Conservation (phyloP, 192 early-diverging fungal genomes). For the Coemansia sp. region DNA sequence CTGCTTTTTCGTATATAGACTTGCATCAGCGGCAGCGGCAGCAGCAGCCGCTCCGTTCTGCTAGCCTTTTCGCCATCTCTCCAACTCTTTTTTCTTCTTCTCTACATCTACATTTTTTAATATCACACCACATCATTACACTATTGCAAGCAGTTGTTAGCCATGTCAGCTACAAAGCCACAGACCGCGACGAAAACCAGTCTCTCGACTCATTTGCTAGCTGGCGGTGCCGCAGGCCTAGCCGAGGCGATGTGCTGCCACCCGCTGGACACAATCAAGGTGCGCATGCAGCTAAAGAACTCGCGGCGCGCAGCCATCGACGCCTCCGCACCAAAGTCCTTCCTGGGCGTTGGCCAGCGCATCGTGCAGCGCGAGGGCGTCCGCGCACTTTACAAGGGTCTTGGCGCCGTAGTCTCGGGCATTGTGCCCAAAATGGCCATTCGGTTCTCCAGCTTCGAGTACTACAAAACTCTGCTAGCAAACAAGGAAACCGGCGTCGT, state of each 20-base stretch:
- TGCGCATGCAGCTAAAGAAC: constrained; percentile 91
- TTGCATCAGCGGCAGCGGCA: too few relatives aligned
- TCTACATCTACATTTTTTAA: background rate
- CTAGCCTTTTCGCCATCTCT: background rate
- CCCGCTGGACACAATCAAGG: constrained; percentile 98
- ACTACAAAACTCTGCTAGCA: constrained; percentile 84
- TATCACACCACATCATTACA: background rate
- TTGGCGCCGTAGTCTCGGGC: constrained; percentile 93
- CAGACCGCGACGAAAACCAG: constrained; percentile 55
- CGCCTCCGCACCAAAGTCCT: constrained; percentile 51
- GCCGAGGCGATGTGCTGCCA: constrained; percentile 91
- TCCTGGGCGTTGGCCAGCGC: constrained; percentile 82
- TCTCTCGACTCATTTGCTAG: constrained; percentile 78
- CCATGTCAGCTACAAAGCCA: constrained; percentile 6
- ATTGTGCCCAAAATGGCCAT: constrained; percentile 99
- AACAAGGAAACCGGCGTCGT: constrained; percentile 67
- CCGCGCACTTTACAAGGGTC: constrained; percentile 94
- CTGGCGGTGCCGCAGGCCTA: constrained; percentile 91
- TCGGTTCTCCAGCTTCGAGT: constrained; percentile 95
- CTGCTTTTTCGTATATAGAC: too few relatives aligned
- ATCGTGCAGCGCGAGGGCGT: constrained; percentile 89
- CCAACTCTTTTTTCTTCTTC: background rate
- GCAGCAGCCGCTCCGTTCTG: background rate
- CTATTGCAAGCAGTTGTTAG: too few relatives aligned
- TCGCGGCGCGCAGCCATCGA: constrained; percentile 32